Conservation (phyloP, 345 rosid genomes). For the Reutealis trisperma region DNA sequence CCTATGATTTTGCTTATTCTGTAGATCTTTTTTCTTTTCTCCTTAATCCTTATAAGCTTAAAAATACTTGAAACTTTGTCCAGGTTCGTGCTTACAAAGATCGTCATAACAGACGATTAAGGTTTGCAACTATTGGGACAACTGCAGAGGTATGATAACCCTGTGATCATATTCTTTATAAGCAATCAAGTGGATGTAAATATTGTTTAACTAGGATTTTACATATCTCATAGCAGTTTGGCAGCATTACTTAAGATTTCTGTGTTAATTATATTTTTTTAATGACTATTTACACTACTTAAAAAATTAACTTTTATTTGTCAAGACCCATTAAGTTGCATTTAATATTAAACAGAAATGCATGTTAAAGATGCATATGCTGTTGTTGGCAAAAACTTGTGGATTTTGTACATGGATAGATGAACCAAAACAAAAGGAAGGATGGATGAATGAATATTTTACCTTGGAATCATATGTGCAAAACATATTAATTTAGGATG, state of each 20-base stretch:
- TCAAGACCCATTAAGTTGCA: neutral
- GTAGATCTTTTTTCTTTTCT: neutral
- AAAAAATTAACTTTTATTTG: neutral
- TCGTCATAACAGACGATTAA: slow-evolving; percentile 36
- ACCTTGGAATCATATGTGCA: neutral
- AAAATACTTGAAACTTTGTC: slow-evolving; percentile 20
- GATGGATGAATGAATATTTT: neutral
- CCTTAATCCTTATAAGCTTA: neutral
- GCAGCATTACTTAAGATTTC: neutral
- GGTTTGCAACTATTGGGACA: slow-evolving; percentile 73
- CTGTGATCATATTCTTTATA: neutral
- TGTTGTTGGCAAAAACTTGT: neutral
- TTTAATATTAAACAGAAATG: neutral
- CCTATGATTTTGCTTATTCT: slow-evolving; percentile 1
- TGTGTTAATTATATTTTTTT: neutral
- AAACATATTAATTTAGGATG: neutral
- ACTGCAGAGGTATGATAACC: slow-evolving; percentile 77
- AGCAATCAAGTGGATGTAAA: neutral
- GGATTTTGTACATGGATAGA: neutral
- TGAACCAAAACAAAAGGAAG: neutral
- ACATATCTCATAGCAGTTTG: neutral
- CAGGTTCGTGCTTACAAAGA: slow-evolving; percentile 68
- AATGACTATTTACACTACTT: neutral
- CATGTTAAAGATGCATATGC: neutral
- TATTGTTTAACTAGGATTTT: neutral